Evolutionary conservation across 2,329 filamentous ascomycete genomes (phyloP).

Genomic region (Madurella fahalii): DNA sequence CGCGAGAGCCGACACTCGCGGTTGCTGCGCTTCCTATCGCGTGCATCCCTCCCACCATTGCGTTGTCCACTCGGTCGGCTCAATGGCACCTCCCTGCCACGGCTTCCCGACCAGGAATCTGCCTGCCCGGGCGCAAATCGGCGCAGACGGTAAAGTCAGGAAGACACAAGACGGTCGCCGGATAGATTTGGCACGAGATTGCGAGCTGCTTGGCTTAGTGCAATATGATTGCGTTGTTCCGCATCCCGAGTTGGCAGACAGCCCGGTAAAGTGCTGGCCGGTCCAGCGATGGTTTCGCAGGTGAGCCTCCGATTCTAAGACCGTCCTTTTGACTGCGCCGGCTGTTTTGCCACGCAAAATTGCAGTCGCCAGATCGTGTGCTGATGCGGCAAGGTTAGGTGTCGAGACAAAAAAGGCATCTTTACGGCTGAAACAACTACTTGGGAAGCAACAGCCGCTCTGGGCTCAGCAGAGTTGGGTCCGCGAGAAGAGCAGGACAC

Average conservation of each 20-base stretch:
- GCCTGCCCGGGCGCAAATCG: slow-evolving; percentile 45
- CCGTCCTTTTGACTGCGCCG: too few relatives aligned
- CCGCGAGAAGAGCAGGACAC: slow-evolving; percentile 26
- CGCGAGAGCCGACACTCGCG: slow-evolving; percentile 42
- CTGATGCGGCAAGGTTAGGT: slow-evolving; percentile 39
- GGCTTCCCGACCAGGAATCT: slow-evolving; percentile 52
- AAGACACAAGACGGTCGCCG: slow-evolving; percentile 40
- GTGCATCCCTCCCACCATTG: slow-evolving; percentile 29
- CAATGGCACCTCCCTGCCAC: slow-evolving; percentile 57
- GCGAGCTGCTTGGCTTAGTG: slow-evolving; percentile 54
- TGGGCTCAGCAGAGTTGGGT: slow-evolving; percentile 18
- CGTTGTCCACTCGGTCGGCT: slow-evolving; percentile 1
- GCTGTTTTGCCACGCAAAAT: too few relatives aligned
- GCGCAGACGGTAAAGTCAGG: slow-evolving; percentile 47
- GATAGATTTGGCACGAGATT: slow-evolving; percentile 49
- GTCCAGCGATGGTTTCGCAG: slow-evolving; percentile 57
- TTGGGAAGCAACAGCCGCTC: slow-evolving; percentile 46
- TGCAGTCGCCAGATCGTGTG: slow-evolving; percentile 1
- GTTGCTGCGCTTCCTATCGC: slow-evolving; percentile 36
- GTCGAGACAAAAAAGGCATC: slow-evolving; percentile 51
- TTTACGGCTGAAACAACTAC: slow-evolving; percentile 62
- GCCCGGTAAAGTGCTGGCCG: slow-evolving; percentile 52
- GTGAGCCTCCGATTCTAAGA: slow-evolving; percentile 37
- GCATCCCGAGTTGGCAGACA: slow-evolving; percentile 41
- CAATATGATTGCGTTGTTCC: slow-evolving; percentile 59